Evolutionary conservation across 129 eudicot species (phyloP).

Genomic region (Centella asiatica): DNA sequence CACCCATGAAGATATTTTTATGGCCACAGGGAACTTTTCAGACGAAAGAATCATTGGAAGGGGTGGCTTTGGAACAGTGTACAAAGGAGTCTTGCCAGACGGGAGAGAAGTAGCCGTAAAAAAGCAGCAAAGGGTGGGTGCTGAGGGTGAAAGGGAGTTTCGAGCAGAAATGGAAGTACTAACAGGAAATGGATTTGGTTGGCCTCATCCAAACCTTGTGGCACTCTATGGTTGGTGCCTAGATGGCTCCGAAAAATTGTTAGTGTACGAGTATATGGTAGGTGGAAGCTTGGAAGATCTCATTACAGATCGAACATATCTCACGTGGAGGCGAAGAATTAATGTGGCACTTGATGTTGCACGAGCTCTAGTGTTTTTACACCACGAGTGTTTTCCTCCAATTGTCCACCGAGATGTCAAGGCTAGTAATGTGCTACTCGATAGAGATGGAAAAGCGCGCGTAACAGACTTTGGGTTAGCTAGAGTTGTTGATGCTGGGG

Average conservation of each 20-base stretch:
- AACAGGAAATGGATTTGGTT: slow-evolving; percentile 61
- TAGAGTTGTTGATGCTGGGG: slow-evolving; percentile 62
- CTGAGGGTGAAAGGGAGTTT: slow-evolving; percentile 88
- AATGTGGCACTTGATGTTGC: slow-evolving; percentile 83
- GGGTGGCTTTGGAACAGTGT: slow-evolving; percentile 90
- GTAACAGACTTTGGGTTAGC: slow-evolving; percentile 94
- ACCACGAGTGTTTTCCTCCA: slow-evolving; percentile 79
- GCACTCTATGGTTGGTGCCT: slow-evolving; percentile 96
- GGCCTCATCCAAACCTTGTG: slow-evolving; percentile 98
- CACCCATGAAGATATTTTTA: slow-evolving; percentile 76
- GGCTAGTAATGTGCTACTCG: slow-evolving; percentile 90
- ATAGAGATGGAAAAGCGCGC: slow-evolving; percentile 62
- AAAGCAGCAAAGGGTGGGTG: slow-evolving; percentile 71
- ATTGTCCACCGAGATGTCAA: slow-evolving; percentile 90
- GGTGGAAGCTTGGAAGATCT: slow-evolving; percentile 87
- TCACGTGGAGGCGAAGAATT: slow-evolving; percentile 60
- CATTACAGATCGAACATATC: slow-evolving; percentile 41
- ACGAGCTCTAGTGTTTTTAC: slow-evolving; percentile 66
- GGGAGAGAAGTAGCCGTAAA: slow-evolving; percentile 85
- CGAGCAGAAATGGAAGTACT: slow-evolving; percentile 93
- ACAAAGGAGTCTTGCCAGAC: slow-evolving; percentile 68
- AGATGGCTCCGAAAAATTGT: slow-evolving; percentile 67
- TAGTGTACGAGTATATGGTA: slow-evolving; percentile 92
- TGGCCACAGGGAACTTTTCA: slow-evolving; percentile 69
- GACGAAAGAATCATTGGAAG: slow-evolving; percentile 68